Evolutionary conservation across 2,329 filamentous ascomycete species (phyloP), one percentile per base, ranked within the genome.

Genomic region (Fusarium sp.): DNA sequence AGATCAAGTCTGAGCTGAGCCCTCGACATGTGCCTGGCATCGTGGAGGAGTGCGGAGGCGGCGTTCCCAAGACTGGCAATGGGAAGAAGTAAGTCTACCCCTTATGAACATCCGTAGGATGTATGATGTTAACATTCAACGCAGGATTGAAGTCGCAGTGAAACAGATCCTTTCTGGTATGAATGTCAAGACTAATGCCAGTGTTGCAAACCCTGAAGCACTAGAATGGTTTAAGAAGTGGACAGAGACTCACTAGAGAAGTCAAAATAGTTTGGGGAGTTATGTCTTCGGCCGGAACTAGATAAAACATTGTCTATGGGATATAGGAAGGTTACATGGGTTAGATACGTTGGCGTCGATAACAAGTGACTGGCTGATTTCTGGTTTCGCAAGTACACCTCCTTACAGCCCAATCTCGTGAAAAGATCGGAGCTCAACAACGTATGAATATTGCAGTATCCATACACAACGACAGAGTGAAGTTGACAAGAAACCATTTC

Each of bases 91-190:
- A 82, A 84, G 90, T 87, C 49, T 52, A 42, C 39, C 25, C 12
- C 10, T 21, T 45, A 1, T 21, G 7, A 27, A 41, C 12, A n/a
- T 2, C 12, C 15, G 14, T 18, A 45, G n/a, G n/a, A 14, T 39
- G 38, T 19, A n/a, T 12, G 31, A 19, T 58, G 31, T 65, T 78
- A 70, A 79, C 61, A 27, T 8, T 27, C 4, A 37, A 1, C 52
- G 21, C 42, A 93, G 92, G 83, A 94, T 99, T 66, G 95, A 99
- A 81, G 94, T 97, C 52, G 94, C 94, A 0, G 95, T 98, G 10
- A 98, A 98, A 85, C 95, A 98, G 82, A 98, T 98, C 48, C 84
- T 99, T 4, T 97, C 94, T 33, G 95, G 95, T 0, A 84, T 95
- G 82, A 89, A 93, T 58, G 90, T 98, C 73, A 95, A 94, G 85